Base-by-base conservation (phyloP, 345 rosid genomes). In the Euphorbia peplus region DNA sequence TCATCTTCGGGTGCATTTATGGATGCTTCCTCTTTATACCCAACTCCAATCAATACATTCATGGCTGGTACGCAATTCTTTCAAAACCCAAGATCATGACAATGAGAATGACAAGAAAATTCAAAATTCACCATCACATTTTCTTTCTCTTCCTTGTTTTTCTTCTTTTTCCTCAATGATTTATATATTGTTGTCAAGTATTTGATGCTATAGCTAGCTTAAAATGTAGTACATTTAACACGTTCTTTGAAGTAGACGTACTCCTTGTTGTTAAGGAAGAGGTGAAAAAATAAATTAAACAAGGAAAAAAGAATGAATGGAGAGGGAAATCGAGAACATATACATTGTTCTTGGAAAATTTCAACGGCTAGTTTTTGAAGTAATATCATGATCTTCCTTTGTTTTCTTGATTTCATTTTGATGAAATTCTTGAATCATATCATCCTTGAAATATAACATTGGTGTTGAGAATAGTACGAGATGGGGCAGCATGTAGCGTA, bases 51-150 rank as follows among this genome's bases (percentile, higher is more conserved):
- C 77, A 79, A 83, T 79, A 63, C 79, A 51, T 85, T 77, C 78
- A 76, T 88, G 81, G 84, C 85, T 62, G 88, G 90, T 83, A 84
- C 88, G 86, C 90, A 83, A 77, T 85, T 88, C 84, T 88, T 84
- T 76, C 85, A 84, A 12, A 83, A 78, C 54, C 79, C 89, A 63
- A 76, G 87, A 71, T 77, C 85, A 55, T 79, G 74, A 78, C 67
- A 70, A 47, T 3, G 8, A 19, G 13, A 48, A 15, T 14, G 16
- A 24, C 0, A 8, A 35, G 15, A 22, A 48, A 19, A 13, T 21
- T 1, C 14, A 26, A 24, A 14, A 15, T 21, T 15, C 4, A 37
- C 66, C n/a, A 51, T 60, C 26, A 50, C 53, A 60, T 58, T 48
- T 63, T 66, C 8, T 41, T 39, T 66, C 60, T 73, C 75, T 14